Conservation (phyloP, 129 eudicot species). For the Pseudognaphalium luteoalbum region DNA sequence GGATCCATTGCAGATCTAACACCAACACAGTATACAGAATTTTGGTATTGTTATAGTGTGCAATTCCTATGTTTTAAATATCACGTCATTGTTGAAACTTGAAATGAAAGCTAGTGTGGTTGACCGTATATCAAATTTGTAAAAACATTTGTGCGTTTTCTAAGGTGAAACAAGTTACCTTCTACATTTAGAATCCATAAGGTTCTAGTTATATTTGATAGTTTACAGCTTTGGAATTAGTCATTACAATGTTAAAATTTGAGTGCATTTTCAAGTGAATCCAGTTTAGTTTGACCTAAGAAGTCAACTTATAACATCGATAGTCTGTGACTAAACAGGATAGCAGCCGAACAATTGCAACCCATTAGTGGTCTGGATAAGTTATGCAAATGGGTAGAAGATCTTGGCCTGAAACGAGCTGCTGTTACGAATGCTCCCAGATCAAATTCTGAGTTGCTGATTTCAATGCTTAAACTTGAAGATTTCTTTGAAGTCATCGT, state of each 20-base stretch:
- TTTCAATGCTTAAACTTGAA: constrained; percentile 60
- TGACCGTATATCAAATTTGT: background rate
- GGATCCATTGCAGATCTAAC: background rate
- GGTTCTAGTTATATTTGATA: background rate
- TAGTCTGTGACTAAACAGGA: constrained; percentile 38
- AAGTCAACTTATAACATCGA: background rate
- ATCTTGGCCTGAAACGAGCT: constrained; percentile 75
- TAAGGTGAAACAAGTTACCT: constrained; percentile 1
- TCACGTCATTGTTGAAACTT: background rate
- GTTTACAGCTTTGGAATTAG: background rate
- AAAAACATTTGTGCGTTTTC: background rate
- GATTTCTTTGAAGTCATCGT: constrained; percentile 67
- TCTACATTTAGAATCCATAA: background rate
- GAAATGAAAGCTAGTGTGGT: background rate
- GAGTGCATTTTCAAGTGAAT: background rate
- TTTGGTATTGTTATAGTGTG: background rate
- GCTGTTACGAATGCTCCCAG: constrained; percentile 97
- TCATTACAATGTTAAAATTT: background rate
- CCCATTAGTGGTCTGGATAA: constrained; percentile 66
- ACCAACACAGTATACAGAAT: background rate
- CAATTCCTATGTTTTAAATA: background rate
- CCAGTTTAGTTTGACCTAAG: background rate
- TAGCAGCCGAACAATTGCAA: constrained; percentile 63
- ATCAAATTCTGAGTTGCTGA: constrained; percentile 69
- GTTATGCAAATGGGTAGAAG: constrained; percentile 79